Conservation (phyloP, 2,329 filamentous ascomycete genomes). For the Alternaria ethzedia region DNA sequence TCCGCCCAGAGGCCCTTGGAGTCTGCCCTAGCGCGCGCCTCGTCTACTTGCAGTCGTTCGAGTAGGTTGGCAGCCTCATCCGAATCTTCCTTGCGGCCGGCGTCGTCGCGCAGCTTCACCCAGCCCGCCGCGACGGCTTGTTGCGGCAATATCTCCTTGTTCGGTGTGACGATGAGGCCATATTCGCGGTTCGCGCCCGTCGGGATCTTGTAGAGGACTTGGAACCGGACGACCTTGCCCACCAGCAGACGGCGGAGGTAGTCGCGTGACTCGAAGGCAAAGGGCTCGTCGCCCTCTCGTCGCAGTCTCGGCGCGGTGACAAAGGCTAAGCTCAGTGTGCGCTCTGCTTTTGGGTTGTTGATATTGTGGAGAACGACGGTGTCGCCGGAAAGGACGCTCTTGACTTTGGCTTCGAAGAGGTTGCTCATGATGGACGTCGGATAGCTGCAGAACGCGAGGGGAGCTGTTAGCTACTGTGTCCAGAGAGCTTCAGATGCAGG, state of each 20-base stretch:
- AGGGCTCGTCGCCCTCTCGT: conserved; percentile 90
- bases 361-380: conserved; percentile 83
- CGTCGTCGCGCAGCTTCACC: conserved; percentile 92
- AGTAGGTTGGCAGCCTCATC: conserved; percentile 74
- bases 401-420: conserved; percentile 65
- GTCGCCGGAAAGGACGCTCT: conserved; percentile 93
- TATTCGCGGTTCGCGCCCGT: conserved; percentile 82
- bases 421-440: conserved; percentile 35
- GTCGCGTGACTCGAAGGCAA: conserved; percentile 93
- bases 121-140: conserved; percentile 86
- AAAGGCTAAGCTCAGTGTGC: conserved; percentile 87
- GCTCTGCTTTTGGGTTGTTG: conserved; percentile 81
- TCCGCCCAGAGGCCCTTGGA: conserved; percentile 82
- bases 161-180: conserved; percentile 76
- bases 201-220: conserved; percentile 85
- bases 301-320: conserved; percentile 85
- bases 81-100: conserved; percentile 86
- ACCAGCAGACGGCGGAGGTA: conserved; percentile 83
- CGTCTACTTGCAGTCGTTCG: conserved; percentile 77
- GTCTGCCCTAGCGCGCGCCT: conserved; percentile 78
- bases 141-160: conserved; percentile 75
- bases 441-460: conserved; percentile 18
- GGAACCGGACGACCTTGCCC: conserved; percentile 86
- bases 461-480: conserved; percentile 39
- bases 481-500: conserved; percentile 12